A percentile compares a stretch with the other conserved stretches of the same genome.
phyloP scores from a whole-genome alignment of 1,284 basidiomycete species.

The Leucoagaricus sp. region DNA sequence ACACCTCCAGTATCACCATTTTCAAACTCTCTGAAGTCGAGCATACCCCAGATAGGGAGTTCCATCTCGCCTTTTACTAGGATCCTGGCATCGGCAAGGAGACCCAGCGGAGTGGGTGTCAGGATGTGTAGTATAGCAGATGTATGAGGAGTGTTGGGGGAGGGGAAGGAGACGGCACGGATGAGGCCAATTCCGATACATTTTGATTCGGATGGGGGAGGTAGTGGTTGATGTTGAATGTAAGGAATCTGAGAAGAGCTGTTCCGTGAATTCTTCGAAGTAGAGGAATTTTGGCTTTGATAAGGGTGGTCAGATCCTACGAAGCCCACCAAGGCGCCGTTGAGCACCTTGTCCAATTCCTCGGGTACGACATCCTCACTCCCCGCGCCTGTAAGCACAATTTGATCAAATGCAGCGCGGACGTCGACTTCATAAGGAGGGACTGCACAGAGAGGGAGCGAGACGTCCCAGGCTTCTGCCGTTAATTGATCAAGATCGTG shows the following conservation, averaged over 20 bases:
- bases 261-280: neutral
- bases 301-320: conserved; percentile 37
- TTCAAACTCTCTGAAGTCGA: conserved; percentile 60
- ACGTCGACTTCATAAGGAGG: conserved; percentile 71
- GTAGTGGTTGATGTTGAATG: conserved; percentile 50
- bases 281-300: too few species aligned
- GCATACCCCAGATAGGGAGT: conserved; percentile 84
- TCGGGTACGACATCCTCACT: conserved; percentile 70
- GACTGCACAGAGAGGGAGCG: conserved; percentile 65
- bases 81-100: conserved; percentile 46
- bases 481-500: conserved; percentile 27
- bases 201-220: conserved; percentile 55
- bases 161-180: conserved; percentile 51
- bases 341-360: conserved; percentile 74
- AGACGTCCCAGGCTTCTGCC: conserved; percentile 66
- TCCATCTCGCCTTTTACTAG: conserved; percentile 88
- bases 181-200: conserved; percentile 77
- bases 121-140: conserved; percentile 62
- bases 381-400: conserved; percentile 71
- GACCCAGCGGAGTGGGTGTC: conserved; percentile 62
- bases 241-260: conserved; percentile 46
- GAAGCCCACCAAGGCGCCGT: conserved; percentile 81
- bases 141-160: neutral
- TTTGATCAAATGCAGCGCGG: conserved; percentile 52
- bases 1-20: conserved; percentile 31